Evolutionary conservation across 805 yeast species (phyloP), one percentile per base, ranked within the genome.

Genomic region (Metschnikowia koreensis): DNA sequence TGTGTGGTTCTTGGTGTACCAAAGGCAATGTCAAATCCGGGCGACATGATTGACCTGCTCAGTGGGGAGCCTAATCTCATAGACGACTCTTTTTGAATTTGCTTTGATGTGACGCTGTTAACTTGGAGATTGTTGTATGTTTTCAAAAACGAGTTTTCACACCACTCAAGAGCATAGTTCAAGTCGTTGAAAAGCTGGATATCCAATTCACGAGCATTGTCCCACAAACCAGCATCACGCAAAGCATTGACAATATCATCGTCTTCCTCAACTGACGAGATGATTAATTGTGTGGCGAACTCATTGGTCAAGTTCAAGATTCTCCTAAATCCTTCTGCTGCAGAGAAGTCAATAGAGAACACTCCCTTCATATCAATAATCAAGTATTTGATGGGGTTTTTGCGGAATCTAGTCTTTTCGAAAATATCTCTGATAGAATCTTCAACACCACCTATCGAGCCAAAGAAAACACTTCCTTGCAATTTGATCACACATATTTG

Each of bases 371-470:
- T 84, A 69, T 94, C 99, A 44, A 94, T 66, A 46, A 94, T 82
- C 56, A 94, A 71, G 65, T 84, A 94, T 62, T 87, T 83, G 60
- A 94, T 85, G 28, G 94, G 90, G 48, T 79, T 79, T 41, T 66
- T 69, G 22, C 67, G 64, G 62, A 79, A 83, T 16, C 66, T 63
- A 3, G 70, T 73, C n/a, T 76, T 74, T 38, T 86, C 91, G 61
- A 89, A 81, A 56, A 85, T 69, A 6, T 71, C 71, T 52, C 94
- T 79, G 51, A 93, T 85, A 47, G 81, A 80, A 40, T 81, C 79
- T 68, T 94, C 99, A 44, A 94, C 86, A 1, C 93, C 88, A 17
- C 96, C 96, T 66, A 93, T 92, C 0, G 97, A 90, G 1, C 99
- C 99, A 68, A 94, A 94, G 66, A 94, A 94, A 38, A 94, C 74